These are phyloP conservation scores for Dalbergia cultrata DNA, from an alignment of 306 rosid species.

Conservation along the genomic window DNA sequence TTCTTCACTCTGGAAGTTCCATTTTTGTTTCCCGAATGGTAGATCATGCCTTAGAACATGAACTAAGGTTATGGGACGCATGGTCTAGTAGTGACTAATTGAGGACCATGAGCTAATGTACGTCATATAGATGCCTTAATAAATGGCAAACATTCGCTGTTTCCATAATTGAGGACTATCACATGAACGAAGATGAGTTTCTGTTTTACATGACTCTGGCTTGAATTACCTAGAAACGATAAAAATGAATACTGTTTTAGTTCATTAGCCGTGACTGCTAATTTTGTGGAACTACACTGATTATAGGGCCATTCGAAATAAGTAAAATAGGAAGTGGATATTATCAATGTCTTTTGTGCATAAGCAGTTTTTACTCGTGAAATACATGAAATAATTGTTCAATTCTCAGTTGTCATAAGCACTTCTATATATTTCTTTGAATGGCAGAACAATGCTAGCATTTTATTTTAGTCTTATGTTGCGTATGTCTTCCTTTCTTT, in stretches of 20 bases:
- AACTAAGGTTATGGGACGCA: slow-evolving; percentile 33
- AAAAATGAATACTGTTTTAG: slow-evolving; percentile 9
- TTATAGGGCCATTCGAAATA: slow-evolving; percentile 1
- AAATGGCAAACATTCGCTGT: neutral
- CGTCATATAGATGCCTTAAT: neutral
- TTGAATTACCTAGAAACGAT: slow-evolving; percentile 16
- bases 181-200: slow-evolving; percentile 17
- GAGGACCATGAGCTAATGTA: slow-evolving; percentile 17
- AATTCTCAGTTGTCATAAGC: neutral
- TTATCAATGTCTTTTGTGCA: slow-evolving; percentile 8
- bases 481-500: slow-evolving; percentile 35
- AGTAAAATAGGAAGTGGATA: slow-evolving; percentile 28
- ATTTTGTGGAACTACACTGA: slow-evolving; percentile 33
- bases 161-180: slow-evolving; percentile 32
- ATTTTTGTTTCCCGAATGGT: neutral
- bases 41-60: slow-evolving; percentile 11
- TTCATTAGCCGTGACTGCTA: slow-evolving; percentile 32
- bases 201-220: slow-evolving; percentile 27
- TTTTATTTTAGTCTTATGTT: slow-evolving; percentile 34
- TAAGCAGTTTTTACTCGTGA: slow-evolving; percentile 2
- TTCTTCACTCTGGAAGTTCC: slow-evolving; percentile 38
- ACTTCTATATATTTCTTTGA: slow-evolving; percentile 32
- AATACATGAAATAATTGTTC: slow-evolving; percentile 27
- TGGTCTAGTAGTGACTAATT: slow-evolving; percentile 2
- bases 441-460: slow-evolving; percentile 16